phyloP scores from a whole-genome alignment of 768 basidiomycete genomes.

The Exsudoporus frostii region DNA sequence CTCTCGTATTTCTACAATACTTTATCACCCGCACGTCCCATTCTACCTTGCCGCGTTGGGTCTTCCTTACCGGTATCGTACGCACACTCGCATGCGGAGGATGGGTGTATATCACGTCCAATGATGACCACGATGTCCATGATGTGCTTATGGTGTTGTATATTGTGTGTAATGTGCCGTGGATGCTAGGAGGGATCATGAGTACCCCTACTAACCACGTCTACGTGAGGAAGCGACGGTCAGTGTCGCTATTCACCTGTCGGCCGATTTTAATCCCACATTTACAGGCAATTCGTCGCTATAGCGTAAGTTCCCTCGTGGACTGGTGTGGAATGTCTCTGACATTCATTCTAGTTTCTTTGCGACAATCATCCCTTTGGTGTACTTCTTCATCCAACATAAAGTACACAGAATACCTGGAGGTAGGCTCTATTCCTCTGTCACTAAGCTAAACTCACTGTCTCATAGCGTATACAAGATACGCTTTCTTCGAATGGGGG shows the following conservation, averaged over 20 bases:
- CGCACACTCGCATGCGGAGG: constrained; percentile 84
- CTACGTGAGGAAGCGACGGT: constrained; percentile 54
- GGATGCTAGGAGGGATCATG: constrained; percentile 75
- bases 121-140: constrained; percentile 79
- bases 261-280: neutral
- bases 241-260: constrained; percentile 7
- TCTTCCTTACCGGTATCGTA: constrained; percentile 61
- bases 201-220: constrained; percentile 46
- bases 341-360: constrained; percentile 56
- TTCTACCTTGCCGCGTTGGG: constrained; percentile 45
- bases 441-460: neutral
- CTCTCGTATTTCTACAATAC: constrained; percentile 61
- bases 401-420: constrained; percentile 77
- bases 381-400: constrained; percentile 86
- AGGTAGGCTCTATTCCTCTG: constrained; percentile 42
- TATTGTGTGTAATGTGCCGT: constrained; percentile 80
- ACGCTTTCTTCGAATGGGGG: constrained; percentile 86
- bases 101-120: constrained; percentile 89
- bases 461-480: constrained; percentile 72
- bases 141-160: constrained; percentile 88
- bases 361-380: constrained; percentile 60
- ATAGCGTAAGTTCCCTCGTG: constrained; percentile 34
- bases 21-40: constrained; percentile 46
- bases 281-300: constrained; percentile 50
- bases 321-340: neutral